Evolutionary conservation across 805 yeast species (phyloP), one percentile per base, ranked within the genome.

Genomic region (Zygosaccharomyces kombuchaensis): DNA sequence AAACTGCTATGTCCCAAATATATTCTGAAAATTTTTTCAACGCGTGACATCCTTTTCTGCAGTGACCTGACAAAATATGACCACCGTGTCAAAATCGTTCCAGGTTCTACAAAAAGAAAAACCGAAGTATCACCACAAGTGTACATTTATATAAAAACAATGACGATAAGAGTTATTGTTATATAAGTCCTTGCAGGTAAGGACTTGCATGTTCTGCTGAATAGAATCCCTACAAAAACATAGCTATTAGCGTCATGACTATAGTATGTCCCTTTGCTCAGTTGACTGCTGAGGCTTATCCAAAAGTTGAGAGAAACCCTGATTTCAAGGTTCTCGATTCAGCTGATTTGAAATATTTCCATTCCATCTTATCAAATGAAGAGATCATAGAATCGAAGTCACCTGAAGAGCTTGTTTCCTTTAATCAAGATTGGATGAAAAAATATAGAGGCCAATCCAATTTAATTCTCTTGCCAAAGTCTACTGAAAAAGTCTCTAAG

Each of bases 371-470:
- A 47, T 67, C 77, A n/a, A 29, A 34, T 9, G 53, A 46, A 37
- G 55, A 52, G 42, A 42, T 46, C 32, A 9, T 49, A 14, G 47
- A 49, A 10, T 44, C 54, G 12, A 27, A 44, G 21, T 40, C 46
- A 13, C 34, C 51, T 9, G 54, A 44, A 23, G 51, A 50, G 13
- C 48, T 47, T 22, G 49, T 37, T 26, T 47, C 51, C 12, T 50
- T 50, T 41, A 87, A 87, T 60, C 87, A 83, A 62, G 96, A 87
- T 65, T 82, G 89, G 85, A 87, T 87, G 95, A 75, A 84, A 57
- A 87, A 87, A 66, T 87, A 87, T 66, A 73, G 80, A 50, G 96
- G 96, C 17, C 84, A 82, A 59, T 80, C 93, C 0, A 69, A 76
- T 56, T 61, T 87, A 26, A 85, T 85, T 3, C 73, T 87, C 52